Evolutionary conservation across 768 basidiomycete genomes (phyloP), one percentile per base, ranked within the genome.

Genomic region (Phanerochaete carnosa): DNA sequence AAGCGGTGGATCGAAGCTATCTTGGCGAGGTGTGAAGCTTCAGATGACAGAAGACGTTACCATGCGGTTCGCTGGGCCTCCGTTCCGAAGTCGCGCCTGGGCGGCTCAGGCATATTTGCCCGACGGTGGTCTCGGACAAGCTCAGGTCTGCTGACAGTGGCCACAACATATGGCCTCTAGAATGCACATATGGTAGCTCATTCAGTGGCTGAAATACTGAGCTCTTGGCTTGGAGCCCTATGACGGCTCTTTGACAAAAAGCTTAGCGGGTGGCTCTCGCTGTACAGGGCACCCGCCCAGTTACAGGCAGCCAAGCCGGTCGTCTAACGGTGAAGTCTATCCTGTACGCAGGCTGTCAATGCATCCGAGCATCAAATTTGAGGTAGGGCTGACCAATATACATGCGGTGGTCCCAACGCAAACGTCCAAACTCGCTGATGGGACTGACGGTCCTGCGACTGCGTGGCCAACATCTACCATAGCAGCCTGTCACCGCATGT

Each of bases 21-120:
- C 39, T 43, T n/a, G 11, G 19, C 8, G 19, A 19, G 39, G 19
- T 19, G 19, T 19, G n/a, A n/a, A n/a, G 11, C 39, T 43, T 43
- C 39, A 19, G 39, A 12, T 52, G 51, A n/a, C 51, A 52, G 51
- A 52, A 52, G 51, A 52, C 9, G 28, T 7, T n/a, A n/a, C 54
- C 54, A 55, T 39, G 54, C 54, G 54, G 53, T 39, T 25, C 37
- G 22, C 26, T 55, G 43, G 54, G 54, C 35, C 15, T 43, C 35
- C 54, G 37, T 39, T 55, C 54, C 54, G 54, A 55, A 43, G 54
- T 55, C 54, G n/a, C n/a, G 23, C 54, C 54, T 55, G 32, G 37
- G 54, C 54, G 54, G 54, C 54, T 55, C 22, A 55, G 7, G 5
- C 39, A 43, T 43, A 19, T 19, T 49, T 25, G 47, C 28, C 23